These are phyloP conservation scores for Bipolaris gigantea DNA, from an alignment of 2,329 filamentous ascomycete species.

Conservation along the genomic window DNA sequence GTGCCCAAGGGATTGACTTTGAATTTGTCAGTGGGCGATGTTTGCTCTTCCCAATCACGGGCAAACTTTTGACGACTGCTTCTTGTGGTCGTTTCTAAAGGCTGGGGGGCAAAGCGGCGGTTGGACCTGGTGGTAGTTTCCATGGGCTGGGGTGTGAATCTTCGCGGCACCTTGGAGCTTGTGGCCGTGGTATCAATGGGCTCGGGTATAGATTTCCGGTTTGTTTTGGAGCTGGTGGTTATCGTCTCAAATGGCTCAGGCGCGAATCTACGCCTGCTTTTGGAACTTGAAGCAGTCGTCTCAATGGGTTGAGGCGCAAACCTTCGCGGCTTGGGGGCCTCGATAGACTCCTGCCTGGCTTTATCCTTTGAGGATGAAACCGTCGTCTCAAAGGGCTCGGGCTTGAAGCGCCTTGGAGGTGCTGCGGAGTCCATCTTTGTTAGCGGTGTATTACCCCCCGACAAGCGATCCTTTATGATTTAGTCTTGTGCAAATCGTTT, in stretches of 20 bases:
- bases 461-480: conserved; percentile 8
- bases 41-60: conserved; percentile 31
- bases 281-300: conserved; percentile 43
- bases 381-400: conserved; percentile 43
- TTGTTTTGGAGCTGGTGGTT: conserved; percentile 42
- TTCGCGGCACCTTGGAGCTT: conserved; percentile 37
- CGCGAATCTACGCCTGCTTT: conserved; percentile 49
- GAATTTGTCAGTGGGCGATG: conserved; percentile 28
- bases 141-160: conserved; percentile 70
- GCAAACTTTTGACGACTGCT: conserved; percentile 35
- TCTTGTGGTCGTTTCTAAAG: conserved; percentile 37
- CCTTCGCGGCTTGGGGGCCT: conserved; percentile 28
- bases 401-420: conserved; percentile 42
- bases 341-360: conserved; percentile 61
- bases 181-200: conserved; percentile 43
- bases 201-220: conserved; percentile 51
- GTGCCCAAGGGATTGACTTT: conserved; percentile 36
- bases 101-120: conserved; percentile 50
- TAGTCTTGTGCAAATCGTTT: conserved; percentile 8
- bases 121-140: conserved; percentile 65
- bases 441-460: conserved; percentile 4
- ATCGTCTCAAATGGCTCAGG: conserved; percentile 49
- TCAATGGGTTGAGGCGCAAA: conserved; percentile 40
- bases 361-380: conserved; percentile 57
- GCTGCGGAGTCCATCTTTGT: conserved; percentile 35